Evolutionary conservation across 169 alveolate genomes (phyloP), one percentile per base, ranked within the genome.

Genomic region (Eimeria falciformis): DNA sequence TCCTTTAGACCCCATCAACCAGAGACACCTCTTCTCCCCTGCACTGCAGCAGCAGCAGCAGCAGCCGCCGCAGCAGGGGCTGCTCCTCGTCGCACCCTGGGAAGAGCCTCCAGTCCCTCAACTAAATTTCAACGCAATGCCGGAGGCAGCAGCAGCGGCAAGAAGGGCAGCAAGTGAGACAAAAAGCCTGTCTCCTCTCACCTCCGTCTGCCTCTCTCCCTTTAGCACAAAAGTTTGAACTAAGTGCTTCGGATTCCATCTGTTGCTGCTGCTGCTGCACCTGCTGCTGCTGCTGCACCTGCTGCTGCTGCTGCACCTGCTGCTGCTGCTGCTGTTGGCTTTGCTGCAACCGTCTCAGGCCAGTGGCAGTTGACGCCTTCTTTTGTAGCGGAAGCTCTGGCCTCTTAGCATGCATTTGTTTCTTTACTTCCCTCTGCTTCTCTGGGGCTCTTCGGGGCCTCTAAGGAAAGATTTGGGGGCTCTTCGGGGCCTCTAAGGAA

Each of bases 51-150:
- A 14, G 71, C 71, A 58, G 33, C 71, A 58, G 27, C 33, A 58
- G 71, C 71, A 58, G 71, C 71, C 11, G 71, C 71, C 9, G 71
- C 71, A n/a, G 33, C 71, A 58, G 71, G 33, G 21, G 71, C 71
- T 58, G 71, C 71, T 58, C 29, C 71, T 27, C 25, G 27, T 58
- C 33, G 33, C 71, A 5, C 71, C 71, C 33, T 58, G 71, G 71
- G 71, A 58, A 27, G 71, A 58, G 71, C 29, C 71, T 21, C 71
- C 71, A n/a, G 21, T 58, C 9, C 71, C 71, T 14, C 71, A 58
- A 21, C 71, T 14, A 21, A 7, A 14, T 7, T 58, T 58, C 25
- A 21, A 58, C 21, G 21, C 21, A 5, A 7, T 9, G 9, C 9
- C 18, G 21, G 71, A 7, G 25, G 71, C 71, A 14, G 71, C 71